These are phyloP conservation scores for Cladorrhinum sp. DNA, from an alignment of 2,329 filamentous ascomycete species.

Conservation along the genomic window DNA sequence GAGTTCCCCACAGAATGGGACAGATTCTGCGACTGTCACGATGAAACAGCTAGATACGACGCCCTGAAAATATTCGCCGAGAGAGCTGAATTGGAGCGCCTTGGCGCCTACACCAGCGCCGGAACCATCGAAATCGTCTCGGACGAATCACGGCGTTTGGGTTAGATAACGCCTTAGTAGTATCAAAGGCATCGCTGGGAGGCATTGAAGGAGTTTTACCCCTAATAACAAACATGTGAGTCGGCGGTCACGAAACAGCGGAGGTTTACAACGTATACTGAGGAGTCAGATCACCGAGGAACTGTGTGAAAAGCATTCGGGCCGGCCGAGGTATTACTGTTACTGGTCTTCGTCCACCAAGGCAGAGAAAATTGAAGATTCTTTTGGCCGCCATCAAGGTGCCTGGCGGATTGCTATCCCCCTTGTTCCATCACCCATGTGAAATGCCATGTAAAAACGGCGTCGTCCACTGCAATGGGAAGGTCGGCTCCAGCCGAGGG, in stretches of 20 bases:
- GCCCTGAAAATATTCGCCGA: not conserved
- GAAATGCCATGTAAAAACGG: not conserved
- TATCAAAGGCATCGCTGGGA: too few relatives aligned
- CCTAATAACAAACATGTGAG: too few relatives aligned
- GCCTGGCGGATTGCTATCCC: too few relatives aligned
- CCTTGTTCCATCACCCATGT: too few relatives aligned
- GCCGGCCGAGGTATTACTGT: not conserved
- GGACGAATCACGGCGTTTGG: too few relatives aligned
- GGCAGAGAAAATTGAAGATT: too few relatives aligned
- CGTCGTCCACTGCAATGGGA: not conserved
- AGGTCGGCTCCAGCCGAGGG: not conserved
- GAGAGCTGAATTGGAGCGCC: not conserved
- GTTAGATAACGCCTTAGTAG: too few relatives aligned
- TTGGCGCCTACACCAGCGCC: not conserved
- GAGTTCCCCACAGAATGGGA: too few relatives aligned
- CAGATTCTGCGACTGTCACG: not conserved
- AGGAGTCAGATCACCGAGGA: not conserved
- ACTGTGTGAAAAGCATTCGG: not conserved
- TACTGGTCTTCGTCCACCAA: not conserved
- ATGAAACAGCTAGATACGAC: not conserved
- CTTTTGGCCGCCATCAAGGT: not conserved
- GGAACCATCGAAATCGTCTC: not conserved
- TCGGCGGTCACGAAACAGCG: too few relatives aligned
- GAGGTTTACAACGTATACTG: too few relatives aligned
- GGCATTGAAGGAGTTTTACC: too few relatives aligned